Evolutionary conservation across 1,139 yeast species (phyloP), one percentile per base, ranked within the genome.

Genomic region (Blastobotrys ciferrii): DNA sequence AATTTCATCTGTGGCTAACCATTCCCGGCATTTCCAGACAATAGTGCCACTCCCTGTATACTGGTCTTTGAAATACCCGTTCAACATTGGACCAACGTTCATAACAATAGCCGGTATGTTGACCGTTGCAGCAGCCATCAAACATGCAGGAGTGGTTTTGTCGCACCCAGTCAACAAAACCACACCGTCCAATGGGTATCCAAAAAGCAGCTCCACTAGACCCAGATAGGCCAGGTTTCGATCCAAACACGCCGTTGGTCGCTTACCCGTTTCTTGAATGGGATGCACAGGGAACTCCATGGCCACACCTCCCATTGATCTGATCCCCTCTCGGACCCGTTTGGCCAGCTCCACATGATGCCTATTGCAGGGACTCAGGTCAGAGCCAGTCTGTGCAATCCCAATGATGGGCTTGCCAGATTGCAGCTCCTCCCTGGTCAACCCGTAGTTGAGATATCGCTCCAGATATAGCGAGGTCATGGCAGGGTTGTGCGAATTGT

Each of bases 71-170:
- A 52, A 46, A 40, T 60, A 58, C 17, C 70, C 70, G 32, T 66
- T 66, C 48, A 62, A 54, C 59, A 66, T 66, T 12, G 70, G 68
- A 20, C 70, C 70, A n/a, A 68, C 70, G 49, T 66, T 66, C 49
- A 66, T 63, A 52, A 65, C 61, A 33, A 66, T 60, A 20, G 65
- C 58, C 4, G 70, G 70, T 18, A 68, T 58, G 56, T 66, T 60
- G 51, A 66, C 55, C 12, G 70, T 64, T 18, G 65, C 64, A 50
- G 68, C 68, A 11, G 67, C 70, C 62, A 66, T 66, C 23, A 66
- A 55, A 46, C 61, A 57, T 18, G 70, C 70, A 14, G 70, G 70
- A 52, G 67, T 66, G 39, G 68, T 66, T 48, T 66, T 66, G 52
- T 66, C 70, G 46, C 70, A 66, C 7, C 70, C 70, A 2, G 70